phyloP scores from a whole-genome alignment of 352 stramenopile species.

The Peronospora farinosa region DNA sequence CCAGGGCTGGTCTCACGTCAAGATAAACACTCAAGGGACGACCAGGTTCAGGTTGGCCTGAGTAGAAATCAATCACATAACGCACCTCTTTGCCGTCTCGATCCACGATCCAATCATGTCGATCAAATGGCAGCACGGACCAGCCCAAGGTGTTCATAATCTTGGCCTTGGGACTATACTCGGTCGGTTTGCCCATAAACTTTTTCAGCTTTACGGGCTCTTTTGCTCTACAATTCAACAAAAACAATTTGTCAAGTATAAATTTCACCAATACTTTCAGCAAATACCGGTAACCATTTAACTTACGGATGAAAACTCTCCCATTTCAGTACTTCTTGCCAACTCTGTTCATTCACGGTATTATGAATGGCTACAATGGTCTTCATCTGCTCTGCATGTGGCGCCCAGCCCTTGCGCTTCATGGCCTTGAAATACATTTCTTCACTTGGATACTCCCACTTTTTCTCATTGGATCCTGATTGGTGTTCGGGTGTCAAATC shows the following conservation, averaged over 20 bases:
- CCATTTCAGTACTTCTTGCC: slow-evolving; percentile 90
- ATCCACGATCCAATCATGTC: slow-evolving; percentile 97
- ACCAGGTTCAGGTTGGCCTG: slow-evolving; percentile 81
- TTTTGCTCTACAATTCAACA: slow-evolving; percentile 22
- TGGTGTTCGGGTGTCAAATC: slow-evolving; percentile 72
- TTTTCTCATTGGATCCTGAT: slow-evolving; percentile 27
- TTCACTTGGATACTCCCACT: slow-evolving; percentile 96
- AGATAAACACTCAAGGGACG: slow-evolving; percentile 90
- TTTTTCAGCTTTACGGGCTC: slow-evolving; percentile 86
- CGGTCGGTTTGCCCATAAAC: slow-evolving; percentile 93
- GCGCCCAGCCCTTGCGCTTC: slow-evolving; percentile 93
- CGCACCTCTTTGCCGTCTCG: slow-evolving; percentile 87
- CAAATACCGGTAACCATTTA: not conserved
- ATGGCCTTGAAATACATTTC: slow-evolving; percentile 98
- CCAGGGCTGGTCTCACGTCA: slow-evolving; percentile 94
- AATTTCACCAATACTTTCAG: not conserved
- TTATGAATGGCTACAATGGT: slow-evolving; percentile 97
- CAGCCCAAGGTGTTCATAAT: slow-evolving; percentile 82
- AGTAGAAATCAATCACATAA: slow-evolving; percentile 99
- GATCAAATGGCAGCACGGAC: slow-evolving; percentile 94
- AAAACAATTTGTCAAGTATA: not conserved
- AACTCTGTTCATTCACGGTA: slow-evolving; percentile 95
- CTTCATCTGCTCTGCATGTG: slow-evolving; percentile 88
- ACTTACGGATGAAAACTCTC: slow-evolving; percentile 68
- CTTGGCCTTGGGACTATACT: slow-evolving; percentile 92